Percentiles rank a stretch among this genome's conserved stretches.
phyloP scores from a whole-genome alignment of 805 yeast genomes.

The Ogataea siamensis region DNA sequence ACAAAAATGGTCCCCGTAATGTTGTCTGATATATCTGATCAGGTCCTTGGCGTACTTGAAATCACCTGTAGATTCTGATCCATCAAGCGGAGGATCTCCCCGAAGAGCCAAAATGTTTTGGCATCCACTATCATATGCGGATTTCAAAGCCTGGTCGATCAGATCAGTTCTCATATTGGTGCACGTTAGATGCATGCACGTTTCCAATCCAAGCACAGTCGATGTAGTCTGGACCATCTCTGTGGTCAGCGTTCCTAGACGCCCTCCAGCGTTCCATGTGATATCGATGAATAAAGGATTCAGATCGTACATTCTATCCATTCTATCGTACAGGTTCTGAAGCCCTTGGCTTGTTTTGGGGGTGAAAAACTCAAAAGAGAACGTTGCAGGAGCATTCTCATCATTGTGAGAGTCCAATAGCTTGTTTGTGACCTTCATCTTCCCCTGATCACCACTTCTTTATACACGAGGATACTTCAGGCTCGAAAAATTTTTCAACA shows the following conservation, averaged over 20 bases:
- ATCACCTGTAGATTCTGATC: slow-evolving; percentile 73
- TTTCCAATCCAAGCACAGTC: slow-evolving; percentile 85
- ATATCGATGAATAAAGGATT: slow-evolving; percentile 91
- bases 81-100: slow-evolving; percentile 90
- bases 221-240: slow-evolving; percentile 92
- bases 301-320: slow-evolving; percentile 94
- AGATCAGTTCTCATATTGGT: slow-evolving; percentile 84
- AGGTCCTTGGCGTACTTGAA: slow-evolving; percentile 88
- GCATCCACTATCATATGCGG: slow-evolving; percentile 89
- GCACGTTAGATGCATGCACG: slow-evolving; percentile 98
- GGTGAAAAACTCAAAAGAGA: slow-evolving; percentile 94
- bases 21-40: slow-evolving; percentile 66
- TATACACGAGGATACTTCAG: background rate
- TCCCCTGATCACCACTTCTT: slow-evolving; percentile 8
- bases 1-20: slow-evolving; percentile 85
- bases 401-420: slow-evolving; percentile 39
- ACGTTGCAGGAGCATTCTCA: slow-evolving; percentile 54
- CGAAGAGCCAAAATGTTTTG: slow-evolving; percentile 91
- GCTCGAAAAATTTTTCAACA: slow-evolving; percentile 11
- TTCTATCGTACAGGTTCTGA: slow-evolving; percentile 91
- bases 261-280: slow-evolving; percentile 99
- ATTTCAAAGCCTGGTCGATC: slow-evolving; percentile 80
- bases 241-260: slow-evolving; percentile 76
- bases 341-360: slow-evolving; percentile 98
- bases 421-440: slow-evolving; percentile 48